phyloP scores from a whole-genome alignment of 148 eudicot species.

The Rhododendron mucronatum region DNA sequence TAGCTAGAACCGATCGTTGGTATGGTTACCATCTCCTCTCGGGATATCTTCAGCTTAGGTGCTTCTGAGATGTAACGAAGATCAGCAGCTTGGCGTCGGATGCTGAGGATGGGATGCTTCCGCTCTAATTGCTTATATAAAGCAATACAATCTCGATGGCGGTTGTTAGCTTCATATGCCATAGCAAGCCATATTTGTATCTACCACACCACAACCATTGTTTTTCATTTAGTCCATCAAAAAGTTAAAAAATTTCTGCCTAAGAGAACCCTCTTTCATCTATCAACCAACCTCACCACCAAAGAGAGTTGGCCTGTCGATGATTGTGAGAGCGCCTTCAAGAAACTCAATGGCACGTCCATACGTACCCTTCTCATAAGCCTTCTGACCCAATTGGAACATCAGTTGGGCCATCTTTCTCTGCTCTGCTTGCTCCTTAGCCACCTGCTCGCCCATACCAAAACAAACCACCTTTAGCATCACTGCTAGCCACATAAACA shows the following conservation, averaged over 20 bases:
- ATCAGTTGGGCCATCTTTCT: constrained; percentile 88
- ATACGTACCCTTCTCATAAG: constrained; percentile 92
- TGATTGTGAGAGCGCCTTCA: constrained; percentile 93
- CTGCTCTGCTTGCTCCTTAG: constrained; percentile 94
- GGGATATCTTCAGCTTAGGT: constrained; percentile 92
- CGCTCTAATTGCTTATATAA: constrained; percentile 69
- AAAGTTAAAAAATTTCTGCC: background rate
- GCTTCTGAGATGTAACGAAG: constrained; percentile 94
- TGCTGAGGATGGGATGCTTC: constrained; percentile 71
- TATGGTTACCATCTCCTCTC: constrained; percentile 97
- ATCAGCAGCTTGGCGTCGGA: constrained; percentile 92
- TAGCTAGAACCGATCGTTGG: constrained; percentile 88
- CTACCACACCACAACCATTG: constrained; percentile 33
- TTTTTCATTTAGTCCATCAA: constrained; percentile 8
- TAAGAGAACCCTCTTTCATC: constrained; percentile 1
- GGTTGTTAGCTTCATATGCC: constrained; percentile 93
- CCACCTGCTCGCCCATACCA: constrained; percentile 48
- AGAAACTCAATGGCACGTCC: constrained; percentile 83
- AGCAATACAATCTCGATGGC: constrained; percentile 85
- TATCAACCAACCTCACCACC: constrained; percentile 94
- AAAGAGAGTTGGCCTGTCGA: constrained; percentile 76
- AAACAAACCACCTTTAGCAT: constrained; percentile 7
- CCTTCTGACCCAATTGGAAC: constrained; percentile 98
- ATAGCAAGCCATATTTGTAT: constrained; percentile 99
- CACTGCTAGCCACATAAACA: background rate